Base-by-base conservation (phyloP, 768 basidiomycete genomes). In the Leccinum variicolor region DNA sequence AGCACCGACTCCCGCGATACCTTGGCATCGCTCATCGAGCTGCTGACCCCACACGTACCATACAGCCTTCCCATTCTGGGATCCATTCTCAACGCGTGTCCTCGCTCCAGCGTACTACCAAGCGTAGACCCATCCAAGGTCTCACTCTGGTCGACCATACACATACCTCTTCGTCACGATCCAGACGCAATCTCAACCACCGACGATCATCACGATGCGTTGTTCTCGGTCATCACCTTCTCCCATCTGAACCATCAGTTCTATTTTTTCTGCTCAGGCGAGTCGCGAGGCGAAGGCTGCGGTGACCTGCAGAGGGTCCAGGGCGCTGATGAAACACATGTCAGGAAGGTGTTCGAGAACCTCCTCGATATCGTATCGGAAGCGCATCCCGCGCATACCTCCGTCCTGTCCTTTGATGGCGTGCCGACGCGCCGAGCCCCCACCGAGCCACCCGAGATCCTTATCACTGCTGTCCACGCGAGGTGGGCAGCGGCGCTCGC, bases 191-290 rank as follows among this genome's bases (percentile, higher is more conserved):
- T 33, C 39, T 33, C 46, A 3, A 43, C 26, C 46, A 41, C 45
- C 15, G 6, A 52, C 17, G n/a, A 39, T 39, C 17, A 39, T n/a
- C 23, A 17, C n/a, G 49, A 61, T 5, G 25, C 11, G 23, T 46
- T 63, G 28, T 69, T 64, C 56, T 71, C 71, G 9, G 49, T 68
- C 25, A 23, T 60, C 21, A 14, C 28, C n/a, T 62, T 61, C 39
- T 66, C 62, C 26, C 57, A 59, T 48, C 2, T 48, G 9, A 59
- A 49, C 23, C 52, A 56, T 15, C 59, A 60, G 3, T 68, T 60
- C 41, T 21, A 29, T 25, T 56, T 58, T 21, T 67, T 67, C 43
- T 71, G 67, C 23, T 66, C 64, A 1, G 55, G 41, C 28, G 59
- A 62, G 1, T 58, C 60, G 17, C 36, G 28, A 9, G 11, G 33